A percentile compares a stretch with the other conserved stretches of the same genome.
phyloP scores from a whole-genome alignment of 768 basidiomycete species.

The Pilatotrama ljubarskyi region DNA sequence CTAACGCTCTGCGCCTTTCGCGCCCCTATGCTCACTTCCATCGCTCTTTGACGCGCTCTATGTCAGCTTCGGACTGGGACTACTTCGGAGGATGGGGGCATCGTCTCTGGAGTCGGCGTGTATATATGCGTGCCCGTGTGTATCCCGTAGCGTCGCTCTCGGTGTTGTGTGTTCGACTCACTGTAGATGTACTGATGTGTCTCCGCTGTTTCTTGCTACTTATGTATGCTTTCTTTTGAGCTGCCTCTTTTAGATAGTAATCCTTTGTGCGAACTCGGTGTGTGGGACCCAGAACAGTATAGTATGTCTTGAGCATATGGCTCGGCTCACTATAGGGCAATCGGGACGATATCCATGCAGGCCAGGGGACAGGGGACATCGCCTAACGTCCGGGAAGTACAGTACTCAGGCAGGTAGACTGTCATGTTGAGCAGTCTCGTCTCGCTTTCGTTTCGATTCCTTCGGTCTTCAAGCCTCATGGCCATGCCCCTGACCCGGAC shows the following conservation, averaged over 20 bases:
- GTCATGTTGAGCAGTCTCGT: too few species aligned
- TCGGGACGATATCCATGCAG: too few species aligned
- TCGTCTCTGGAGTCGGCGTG: neutral
- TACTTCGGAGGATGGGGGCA: conserved; percentile 5
- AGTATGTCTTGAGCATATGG: neutral
- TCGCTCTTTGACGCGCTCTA: neutral
- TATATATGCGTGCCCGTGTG: conserved; percentile 6
- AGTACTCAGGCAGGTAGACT: too few species aligned
- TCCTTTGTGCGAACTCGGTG: too few species aligned
- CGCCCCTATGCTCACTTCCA: neutral
- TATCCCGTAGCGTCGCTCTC: conserved; percentile 16
- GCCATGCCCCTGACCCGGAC: too few species aligned
- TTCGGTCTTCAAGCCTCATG: too few species aligned
- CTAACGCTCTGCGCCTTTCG: conserved; percentile 13
- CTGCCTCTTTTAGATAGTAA: neutral
- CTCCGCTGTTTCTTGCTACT: conserved; percentile 5
- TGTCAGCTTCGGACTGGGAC: neutral
- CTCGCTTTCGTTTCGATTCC: too few species aligned
- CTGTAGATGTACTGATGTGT: conserved; percentile 14
- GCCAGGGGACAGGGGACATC: too few species aligned
- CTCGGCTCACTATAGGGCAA: too few species aligned
- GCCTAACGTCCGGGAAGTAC: too few species aligned
- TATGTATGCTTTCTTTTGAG: neutral
- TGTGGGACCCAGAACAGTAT: neutral
- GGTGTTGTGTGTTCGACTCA: neutral